Percentiles rank a stretch among this genome's conserved stretches.
Evolutionary conservation across 2,329 filamentous ascomycete genomes (phyloP).

Genomic region (Nigrospora sphaerica): DNA sequence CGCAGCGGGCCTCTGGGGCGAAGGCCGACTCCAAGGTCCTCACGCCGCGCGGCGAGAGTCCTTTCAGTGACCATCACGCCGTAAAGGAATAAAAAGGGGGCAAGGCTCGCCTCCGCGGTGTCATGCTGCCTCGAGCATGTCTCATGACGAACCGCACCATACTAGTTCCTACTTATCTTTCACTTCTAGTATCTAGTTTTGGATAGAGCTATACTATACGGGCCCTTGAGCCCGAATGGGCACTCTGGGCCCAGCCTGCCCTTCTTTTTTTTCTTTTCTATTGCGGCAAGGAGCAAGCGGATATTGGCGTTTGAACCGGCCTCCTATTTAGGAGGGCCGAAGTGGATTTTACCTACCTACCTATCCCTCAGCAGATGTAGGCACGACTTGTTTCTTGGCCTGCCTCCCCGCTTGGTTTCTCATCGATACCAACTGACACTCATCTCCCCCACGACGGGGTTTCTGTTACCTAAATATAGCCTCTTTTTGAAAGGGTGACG

Average conservation of each 20-base stretch:
- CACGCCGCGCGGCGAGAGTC: conserved; percentile 13
- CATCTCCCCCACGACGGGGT: too few species aligned
- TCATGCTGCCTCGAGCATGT: conserved; percentile 4
- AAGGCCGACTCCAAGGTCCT: conserved; percentile 14
- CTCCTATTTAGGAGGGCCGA: background rate
- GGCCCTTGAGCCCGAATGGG: background rate
- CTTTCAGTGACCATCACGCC: conserved; percentile 24
- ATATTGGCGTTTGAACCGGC: conserved; percentile 2
- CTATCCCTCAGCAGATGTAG: too few species aligned
- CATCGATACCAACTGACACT: too few species aligned
- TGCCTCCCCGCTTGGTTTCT: too few species aligned
- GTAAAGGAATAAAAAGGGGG: conserved; percentile 16
- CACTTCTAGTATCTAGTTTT: conserved; percentile 14
- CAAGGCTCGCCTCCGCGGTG: too few species aligned
- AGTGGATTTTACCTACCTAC: too few species aligned
- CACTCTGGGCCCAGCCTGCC: conserved; percentile 8
- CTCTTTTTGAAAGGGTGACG: too few species aligned
- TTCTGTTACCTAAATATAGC: too few species aligned
- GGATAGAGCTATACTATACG: background rate
- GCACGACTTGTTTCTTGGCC: background rate
- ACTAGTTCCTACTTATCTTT: background rate
- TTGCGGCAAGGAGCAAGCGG: conserved; percentile 1
- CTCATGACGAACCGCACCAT: conserved; percentile 10
- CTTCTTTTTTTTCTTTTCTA: conserved; percentile 5
- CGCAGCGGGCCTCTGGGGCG: conserved; percentile 29